Evolutionary conservation across 306 rosid species (phyloP).

Genomic region (Cucurbita ficifolia): DNA sequence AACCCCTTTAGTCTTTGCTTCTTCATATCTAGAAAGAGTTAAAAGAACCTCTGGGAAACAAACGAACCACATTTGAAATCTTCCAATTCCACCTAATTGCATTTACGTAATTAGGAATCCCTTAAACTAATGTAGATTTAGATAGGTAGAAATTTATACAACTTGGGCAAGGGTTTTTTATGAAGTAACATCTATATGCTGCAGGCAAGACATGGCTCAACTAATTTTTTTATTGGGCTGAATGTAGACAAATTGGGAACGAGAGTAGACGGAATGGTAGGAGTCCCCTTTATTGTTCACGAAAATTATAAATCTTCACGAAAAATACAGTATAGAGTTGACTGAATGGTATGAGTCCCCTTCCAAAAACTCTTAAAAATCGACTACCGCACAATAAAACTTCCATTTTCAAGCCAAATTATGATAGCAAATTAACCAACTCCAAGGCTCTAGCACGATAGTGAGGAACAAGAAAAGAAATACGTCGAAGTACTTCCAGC

Average conservation of each 20-base stretch:
- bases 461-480: neutral
- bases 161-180: neutral
- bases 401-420: neutral
- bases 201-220: neutral
- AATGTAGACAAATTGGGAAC: neutral
- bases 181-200: neutral
- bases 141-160: neutral
- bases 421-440: neutral
- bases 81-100: neutral
- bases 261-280: neutral
- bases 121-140: neutral
- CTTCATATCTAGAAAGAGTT: constrained; percentile 67
- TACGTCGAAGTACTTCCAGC: neutral
- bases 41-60: constrained; percentile 15
- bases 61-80: neutral
- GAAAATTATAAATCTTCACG: neutral
- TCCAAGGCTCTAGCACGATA: neutral
- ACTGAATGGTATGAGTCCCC: neutral
- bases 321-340: neutral
- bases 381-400: neutral
- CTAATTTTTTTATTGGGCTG: neutral
- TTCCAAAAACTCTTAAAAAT: neutral
- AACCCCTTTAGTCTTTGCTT: constrained; percentile 54
- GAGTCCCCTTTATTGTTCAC: no score
- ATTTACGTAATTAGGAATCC: neutral